Base-by-base conservation (phyloP, 2,329 filamentous ascomycete genomes). In the Xylaria sp. region DNA sequence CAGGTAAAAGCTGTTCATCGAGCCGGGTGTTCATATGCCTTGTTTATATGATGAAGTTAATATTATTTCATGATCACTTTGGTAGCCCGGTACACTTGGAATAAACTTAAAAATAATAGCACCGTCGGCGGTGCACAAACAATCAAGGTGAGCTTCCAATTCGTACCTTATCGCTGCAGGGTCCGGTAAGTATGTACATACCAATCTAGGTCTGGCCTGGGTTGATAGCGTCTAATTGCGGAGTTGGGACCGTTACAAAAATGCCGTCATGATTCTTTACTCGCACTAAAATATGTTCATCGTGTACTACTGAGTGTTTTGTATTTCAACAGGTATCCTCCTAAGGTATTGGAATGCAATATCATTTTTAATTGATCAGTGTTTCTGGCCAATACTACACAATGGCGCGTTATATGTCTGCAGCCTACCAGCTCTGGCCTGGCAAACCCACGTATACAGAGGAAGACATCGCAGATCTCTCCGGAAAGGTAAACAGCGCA, bases 381-480 rank as follows among this genome's bases (percentile, higher is more conserved):
- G 9, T 20, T 6, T 54, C 26, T 9, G 48, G 31, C 6, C 36
- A 28, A 56, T 38, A 40, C 38, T 42, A 53, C 10, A 48, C 10
- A 48, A 69, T 69, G 64, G 51, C 54, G 33, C 40, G 48, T 56
- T 72, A 65, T 48, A 51, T 71, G 26, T 69, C 63, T 13, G 54
- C 72, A 48, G 31, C 73, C 17, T 63, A 66, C 44, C 73, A 76
- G 42, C 20, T 71, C 11, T 66, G 72, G 4, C 72, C 73, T 28
- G 70, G 66, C 6, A 73, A 59, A 20, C 70, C 74, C 3, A 63
- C 44, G 0, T 76, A 70, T 54, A 74, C 74, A 1, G 73, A 74
- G 56, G 46, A 71, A 42, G 65, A 74, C 33, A 72, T 75, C 0
- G 40, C 68, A 36, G 71, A 75, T 60, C 65, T 74, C n/a, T 67